These are phyloP conservation scores for Hemileia vastatrix DNA, from an alignment of 1,284 basidiomycete species.

Conservation along the genomic window DNA sequence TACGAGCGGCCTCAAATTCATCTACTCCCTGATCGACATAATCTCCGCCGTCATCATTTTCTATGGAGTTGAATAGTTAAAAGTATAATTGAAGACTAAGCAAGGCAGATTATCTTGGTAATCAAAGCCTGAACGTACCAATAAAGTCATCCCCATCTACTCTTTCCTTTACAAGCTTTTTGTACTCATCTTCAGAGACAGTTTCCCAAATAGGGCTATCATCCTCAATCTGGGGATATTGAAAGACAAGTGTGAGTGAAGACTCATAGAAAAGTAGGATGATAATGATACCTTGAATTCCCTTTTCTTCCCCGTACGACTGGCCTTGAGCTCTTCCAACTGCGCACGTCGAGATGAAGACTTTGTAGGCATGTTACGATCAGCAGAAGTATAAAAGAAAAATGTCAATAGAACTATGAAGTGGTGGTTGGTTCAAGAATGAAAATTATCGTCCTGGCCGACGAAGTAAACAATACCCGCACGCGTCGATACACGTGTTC, in stretches of 20 bases:
- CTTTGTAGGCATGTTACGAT: conserved; percentile 6
- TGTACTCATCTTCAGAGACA: conserved; percentile 84
- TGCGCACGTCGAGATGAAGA: conserved; percentile 26
- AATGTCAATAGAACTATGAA: too few relatives aligned
- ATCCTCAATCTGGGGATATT: conserved; percentile 47
- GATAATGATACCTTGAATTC: conserved; percentile 48
- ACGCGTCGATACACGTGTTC: too few relatives aligned
- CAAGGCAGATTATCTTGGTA: not conserved
- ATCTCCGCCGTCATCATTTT: conserved; percentile 82
- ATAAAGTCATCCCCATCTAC: conserved; percentile 91
- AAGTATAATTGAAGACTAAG: not conserved
- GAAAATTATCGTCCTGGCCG: too few relatives aligned
- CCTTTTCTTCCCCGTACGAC: conserved; percentile 47
- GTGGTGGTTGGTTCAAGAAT: too few relatives aligned
- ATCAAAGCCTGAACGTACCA: conserved; percentile 35
- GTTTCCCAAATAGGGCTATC: conserved; percentile 78
- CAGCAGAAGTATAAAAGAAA: not conserved
- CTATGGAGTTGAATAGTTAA: too few relatives aligned
- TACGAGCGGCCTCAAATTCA: conserved; percentile 56
- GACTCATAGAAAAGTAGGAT: not conserved
- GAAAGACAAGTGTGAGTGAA: not conserved
- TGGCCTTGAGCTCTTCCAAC: conserved; percentile 47
- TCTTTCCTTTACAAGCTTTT: conserved; percentile 68
- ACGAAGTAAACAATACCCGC: too few relatives aligned
- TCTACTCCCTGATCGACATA: conserved; percentile 96